Evolutionary conservation across 768 basidiomycete species (phyloP), one percentile per base, ranked within the genome.

Genomic region (Boletales sp.): DNA sequence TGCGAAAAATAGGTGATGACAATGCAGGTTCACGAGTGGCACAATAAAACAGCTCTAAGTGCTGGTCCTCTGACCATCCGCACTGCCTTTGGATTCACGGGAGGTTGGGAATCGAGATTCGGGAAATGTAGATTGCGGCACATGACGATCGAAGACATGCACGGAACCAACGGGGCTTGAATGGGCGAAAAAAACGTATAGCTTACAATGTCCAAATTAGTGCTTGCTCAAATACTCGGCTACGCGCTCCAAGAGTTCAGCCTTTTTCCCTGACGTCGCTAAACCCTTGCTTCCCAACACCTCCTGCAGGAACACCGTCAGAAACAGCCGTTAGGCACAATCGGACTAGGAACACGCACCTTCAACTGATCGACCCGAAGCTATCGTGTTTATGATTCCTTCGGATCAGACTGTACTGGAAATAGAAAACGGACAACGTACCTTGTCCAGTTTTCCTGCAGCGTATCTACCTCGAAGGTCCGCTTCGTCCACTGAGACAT

Each of bases 291-390:
- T 74, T 64, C 79, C 86, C 52, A 87, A 71, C 64, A 90, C 87
- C n/a, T 84, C 83, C 86, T 89, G 58, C 43, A 46, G n/a, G 42
- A 44, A 33, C n/a, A n/a, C 41, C 34, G 42, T 45, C 32, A 49
- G 42, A 12, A 35, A 49, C 32, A n/a, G 28, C 9, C 25, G 25
- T 7, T 6, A 37, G 25, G 41, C 19, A 33, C 2, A 30, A 17
- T 12, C 34, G 2, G 1, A 11, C 8, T 21, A 28, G 25, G 38
- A 56, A 40, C 48, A 52, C 74, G 49, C 54, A 86, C 87, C 79
- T 87, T 90, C 43, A 92, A 73, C 60, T 90, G 84, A 66, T 87
- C 86, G 53, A 89, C 84, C 14, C 80, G 82, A 54, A 90, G 73
- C 90, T 92, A 61, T 48, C 55, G 50, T 19, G 31, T 45, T 48